A percentile compares a stretch with the other conserved stretches of the same genome.
phyloP scores from a whole-genome alignment of 2,329 filamentous ascomycete species.

The Coleophoma cylindrospora region DNA sequence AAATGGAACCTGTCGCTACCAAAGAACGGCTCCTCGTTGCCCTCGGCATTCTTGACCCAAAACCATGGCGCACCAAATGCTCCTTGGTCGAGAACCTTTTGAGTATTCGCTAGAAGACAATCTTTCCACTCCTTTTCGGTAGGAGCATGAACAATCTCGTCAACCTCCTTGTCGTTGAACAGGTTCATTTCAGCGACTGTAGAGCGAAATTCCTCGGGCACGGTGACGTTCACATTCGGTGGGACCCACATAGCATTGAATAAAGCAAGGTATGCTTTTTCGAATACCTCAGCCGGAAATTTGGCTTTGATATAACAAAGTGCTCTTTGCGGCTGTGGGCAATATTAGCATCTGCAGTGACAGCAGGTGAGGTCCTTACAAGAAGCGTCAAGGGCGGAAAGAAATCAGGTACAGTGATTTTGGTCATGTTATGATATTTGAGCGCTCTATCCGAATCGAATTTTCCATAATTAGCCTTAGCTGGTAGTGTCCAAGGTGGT shows the following conservation, averaged over 20 bases:
- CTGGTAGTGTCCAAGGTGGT: constrained; percentile 67
- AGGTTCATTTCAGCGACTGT: constrained; percentile 27
- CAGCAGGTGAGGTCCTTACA: constrained; percentile 22
- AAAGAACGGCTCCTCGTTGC: constrained; percentile 65
- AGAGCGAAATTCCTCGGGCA: constrained; percentile 45
- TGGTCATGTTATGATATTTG: constrained; percentile 41
- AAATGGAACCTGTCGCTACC: constrained; percentile 70
- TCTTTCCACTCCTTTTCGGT: constrained; percentile 44
- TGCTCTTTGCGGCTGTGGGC: constrained; percentile 52
- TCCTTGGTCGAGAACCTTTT: constrained; percentile 55
- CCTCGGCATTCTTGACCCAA: constrained; percentile 55
- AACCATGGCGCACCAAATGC: constrained; percentile 78
- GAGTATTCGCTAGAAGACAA: constrained; percentile 52
- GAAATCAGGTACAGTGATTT: constrained; percentile 38
- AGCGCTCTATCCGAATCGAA: constrained; percentile 44
- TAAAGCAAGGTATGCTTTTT: constrained; percentile 47
- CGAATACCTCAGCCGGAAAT: constrained; percentile 43
- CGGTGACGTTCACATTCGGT: constrained; percentile 52
- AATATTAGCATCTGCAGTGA: too few species aligned
- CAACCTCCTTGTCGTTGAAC: constrained; percentile 48
- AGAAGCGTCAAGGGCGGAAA: constrained; percentile 50
- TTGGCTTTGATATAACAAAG: constrained; percentile 61
- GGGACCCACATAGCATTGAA: constrained; percentile 60
- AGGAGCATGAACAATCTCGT: constrained; percentile 48
- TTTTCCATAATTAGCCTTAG: constrained; percentile 56